A percentile compares a stretch with the other conserved stretches of the same genome.
Conservation (phyloP, 495 filamentous ascomycete species). For the Neurospora africana region DNA sequence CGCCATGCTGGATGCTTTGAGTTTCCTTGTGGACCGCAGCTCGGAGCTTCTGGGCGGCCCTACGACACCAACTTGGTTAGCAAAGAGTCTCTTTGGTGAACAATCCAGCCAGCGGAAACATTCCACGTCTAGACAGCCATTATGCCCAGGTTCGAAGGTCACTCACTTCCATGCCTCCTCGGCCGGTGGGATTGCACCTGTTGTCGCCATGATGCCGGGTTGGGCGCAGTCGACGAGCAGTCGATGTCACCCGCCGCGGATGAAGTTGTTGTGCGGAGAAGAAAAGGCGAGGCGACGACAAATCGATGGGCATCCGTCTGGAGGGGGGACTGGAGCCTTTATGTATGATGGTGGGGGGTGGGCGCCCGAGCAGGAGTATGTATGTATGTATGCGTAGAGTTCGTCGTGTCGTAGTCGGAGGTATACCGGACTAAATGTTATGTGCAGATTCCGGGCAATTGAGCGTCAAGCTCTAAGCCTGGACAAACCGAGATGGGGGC, state of each 20-base stretch:
- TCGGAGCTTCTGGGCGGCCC: slow-evolving; percentile 17
- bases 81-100: neutral
- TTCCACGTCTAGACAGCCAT: neutral
- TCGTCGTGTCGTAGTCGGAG: neutral
- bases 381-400: neutral
- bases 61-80: slow-evolving; percentile 8
- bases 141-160: neutral
- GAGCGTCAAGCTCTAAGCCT: neutral
- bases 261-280: neutral
- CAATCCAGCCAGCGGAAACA: neutral
- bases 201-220: neutral
- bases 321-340: neutral
- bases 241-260: neutral
- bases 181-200: slow-evolving; percentile 4
- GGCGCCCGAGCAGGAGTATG: neutral
- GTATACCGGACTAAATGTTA: neutral
- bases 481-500: neutral
- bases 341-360: neutral
- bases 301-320: neutral
- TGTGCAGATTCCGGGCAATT: neutral
- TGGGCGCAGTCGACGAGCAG: neutral
- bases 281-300: neutral
- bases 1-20: slow-evolving; percentile 37
- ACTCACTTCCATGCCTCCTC: slow-evolving; percentile 21
- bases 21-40: slow-evolving; percentile 18